Evolutionary conservation across 2,329 filamentous ascomycete genomes (phyloP).

Genomic region (Colletotrichum siamense): DNA sequence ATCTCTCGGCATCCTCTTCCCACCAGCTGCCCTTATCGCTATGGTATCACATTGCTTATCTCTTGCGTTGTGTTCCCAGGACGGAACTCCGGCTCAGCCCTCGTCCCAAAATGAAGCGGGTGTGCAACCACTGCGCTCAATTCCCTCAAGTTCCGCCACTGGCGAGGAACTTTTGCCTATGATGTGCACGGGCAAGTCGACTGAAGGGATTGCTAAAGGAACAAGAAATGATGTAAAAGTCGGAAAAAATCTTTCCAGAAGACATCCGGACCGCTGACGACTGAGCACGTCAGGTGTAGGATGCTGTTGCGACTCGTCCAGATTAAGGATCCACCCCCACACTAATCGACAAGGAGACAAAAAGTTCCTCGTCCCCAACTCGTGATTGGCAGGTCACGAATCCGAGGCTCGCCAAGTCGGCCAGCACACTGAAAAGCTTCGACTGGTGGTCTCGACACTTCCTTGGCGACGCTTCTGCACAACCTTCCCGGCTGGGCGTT

Average conservation of each 20-base stretch:
- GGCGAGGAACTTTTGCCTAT: background rate
- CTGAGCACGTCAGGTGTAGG: conserved; percentile 16
- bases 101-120: background rate
- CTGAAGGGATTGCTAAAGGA: background rate
- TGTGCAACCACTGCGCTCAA: background rate
- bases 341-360: background rate
- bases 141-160: background rate
- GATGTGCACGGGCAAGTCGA: background rate
- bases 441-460: background rate
- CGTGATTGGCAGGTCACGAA: background rate
- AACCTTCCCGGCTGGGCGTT: conserved; percentile 9
- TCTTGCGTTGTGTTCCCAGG: background rate
- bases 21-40: background rate
- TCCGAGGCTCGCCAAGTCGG: background rate
- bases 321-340: background rate
- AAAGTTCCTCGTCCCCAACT: background rate
- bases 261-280: background rate
- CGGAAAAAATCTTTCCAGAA: background rate
- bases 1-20: background rate
- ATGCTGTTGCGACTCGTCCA: background rate
- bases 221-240: background rate
- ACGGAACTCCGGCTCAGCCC: background rate
- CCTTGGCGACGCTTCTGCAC: background rate
- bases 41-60: background rate
- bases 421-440: background rate